Conservation (phyloP, 192 early-diverging fungal species). For the Rhizophagus prolifer region DNA sequence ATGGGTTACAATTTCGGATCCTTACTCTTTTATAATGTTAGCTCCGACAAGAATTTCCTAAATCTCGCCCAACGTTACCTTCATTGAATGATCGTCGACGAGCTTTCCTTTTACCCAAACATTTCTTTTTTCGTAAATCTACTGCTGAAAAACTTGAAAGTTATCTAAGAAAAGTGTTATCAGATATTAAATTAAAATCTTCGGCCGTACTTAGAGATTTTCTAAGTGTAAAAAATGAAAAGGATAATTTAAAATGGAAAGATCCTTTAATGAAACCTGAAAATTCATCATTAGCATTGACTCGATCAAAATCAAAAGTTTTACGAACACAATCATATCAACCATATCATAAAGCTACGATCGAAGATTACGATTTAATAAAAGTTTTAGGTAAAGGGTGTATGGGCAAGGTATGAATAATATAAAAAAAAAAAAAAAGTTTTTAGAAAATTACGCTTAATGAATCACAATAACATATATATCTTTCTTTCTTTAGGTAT, state of each 20-base stretch:
- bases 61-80: conserved; percentile 39
- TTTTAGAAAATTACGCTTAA: no score
- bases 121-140: conserved; percentile 44
- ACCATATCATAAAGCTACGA: conserved; percentile 34
- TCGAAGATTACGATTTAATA: conserved; percentile 53
- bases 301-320: conserved; percentile 12
- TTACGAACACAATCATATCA: conserved; percentile 30
- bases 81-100: conserved; percentile 42
- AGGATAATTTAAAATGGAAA: conserved; percentile 46
- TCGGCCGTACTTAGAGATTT: conserved; percentile 50
- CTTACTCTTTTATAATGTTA: conserved; percentile 28
- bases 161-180: conserved; percentile 45
- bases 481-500: conserved; percentile 35
- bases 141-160: conserved; percentile 49
- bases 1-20: not conserved
- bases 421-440: not conserved
- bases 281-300: not conserved
- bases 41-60: conserved; percentile 41
- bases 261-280: conserved; percentile 25
- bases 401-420: conserved; percentile 66
- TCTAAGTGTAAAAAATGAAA: conserved; percentile 47
- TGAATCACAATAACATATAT: no score
- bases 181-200: conserved; percentile 38
- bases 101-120: conserved; percentile 38
- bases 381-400: conserved; percentile 61